These are phyloP conservation scores for Gentiana straminea DNA, from an alignment of 257 asterid genomes.

Conservation along the genomic window DNA sequence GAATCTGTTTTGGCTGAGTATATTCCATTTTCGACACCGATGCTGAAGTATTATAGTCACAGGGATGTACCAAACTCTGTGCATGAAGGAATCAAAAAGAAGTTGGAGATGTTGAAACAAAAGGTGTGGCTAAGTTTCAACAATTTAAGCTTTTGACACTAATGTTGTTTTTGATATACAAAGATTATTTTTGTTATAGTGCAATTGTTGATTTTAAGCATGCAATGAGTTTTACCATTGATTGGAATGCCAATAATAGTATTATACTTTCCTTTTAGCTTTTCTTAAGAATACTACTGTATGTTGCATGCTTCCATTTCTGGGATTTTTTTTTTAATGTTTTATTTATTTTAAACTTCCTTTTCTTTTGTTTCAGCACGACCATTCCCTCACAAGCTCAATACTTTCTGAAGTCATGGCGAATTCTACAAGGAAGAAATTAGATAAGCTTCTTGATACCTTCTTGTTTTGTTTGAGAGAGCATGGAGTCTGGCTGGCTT, in stretches of 20 bases:
- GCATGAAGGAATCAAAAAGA: conserved; percentile 11
- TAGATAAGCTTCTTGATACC: conserved; percentile 25
- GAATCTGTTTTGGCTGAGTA: conserved; percentile 37
- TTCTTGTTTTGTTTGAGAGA: conserved; percentile 51
- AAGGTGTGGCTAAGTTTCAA: conserved; percentile 26
- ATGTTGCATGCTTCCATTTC: neutral
- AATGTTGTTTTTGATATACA: no score
- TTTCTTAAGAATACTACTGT: neutral
- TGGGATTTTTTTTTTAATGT: neutral
- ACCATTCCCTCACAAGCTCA: conserved; percentile 14
- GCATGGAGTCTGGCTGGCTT: conserved; percentile 69
- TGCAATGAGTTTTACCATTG: no score
- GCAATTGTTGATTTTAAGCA: no score
- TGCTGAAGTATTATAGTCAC: conserved; percentile 36
- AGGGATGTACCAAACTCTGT: conserved; percentile 17
- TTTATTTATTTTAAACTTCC: neutral
- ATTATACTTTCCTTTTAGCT: neutral
- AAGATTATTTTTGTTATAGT: no score
- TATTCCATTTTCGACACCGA: conserved; percentile 43
- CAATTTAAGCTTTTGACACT: no score
- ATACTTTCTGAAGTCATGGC: conserved; percentile 23
- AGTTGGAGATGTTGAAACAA: conserved; percentile 17
- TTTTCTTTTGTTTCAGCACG: conserved; percentile 32
- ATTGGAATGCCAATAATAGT: no score
- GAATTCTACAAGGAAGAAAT: conserved; percentile 29